Evolutionary conservation across 306 rosid species (phyloP).

Genomic region (Pterocarpus macrocarpus): DNA sequence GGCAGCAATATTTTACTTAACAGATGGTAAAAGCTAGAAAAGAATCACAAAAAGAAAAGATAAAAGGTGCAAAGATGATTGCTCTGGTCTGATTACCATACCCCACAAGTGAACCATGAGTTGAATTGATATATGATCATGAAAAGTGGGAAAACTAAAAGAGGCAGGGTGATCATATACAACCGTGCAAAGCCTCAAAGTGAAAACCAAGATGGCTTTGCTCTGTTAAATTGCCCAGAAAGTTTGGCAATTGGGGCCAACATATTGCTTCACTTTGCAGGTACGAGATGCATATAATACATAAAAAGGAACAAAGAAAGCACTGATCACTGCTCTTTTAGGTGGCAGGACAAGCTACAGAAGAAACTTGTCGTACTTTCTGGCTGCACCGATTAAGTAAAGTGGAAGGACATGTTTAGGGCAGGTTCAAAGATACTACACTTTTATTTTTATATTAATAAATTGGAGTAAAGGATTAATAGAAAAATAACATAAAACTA

Average conservation of each 20-base stretch:
- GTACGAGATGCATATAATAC: not conserved
- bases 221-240: conserved; percentile 17
- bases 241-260: conserved; percentile 27
- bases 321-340: not conserved
- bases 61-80: not conserved
- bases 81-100: conserved; percentile 17
- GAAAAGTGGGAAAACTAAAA: not conserved
- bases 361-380: conserved; percentile 42
- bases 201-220: not conserved
- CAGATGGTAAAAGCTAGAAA: not conserved
- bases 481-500: not conserved
- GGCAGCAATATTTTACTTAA: not conserved
- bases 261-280: not conserved
- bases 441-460: conserved; percentile 37
- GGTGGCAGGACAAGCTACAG: conserved; percentile 29
- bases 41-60: not conserved
- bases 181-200: not conserved
- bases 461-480: not conserved
- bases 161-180: not conserved
- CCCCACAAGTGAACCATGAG: not conserved
- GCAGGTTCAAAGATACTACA: not conserved
- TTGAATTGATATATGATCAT: not conserved
- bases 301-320: conserved; percentile 6
- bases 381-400: conserved; percentile 32
- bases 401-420: conserved; percentile 37